Conservation (phyloP, 441 rosid genomes). For the Bruguiera hainesii region DNA sequence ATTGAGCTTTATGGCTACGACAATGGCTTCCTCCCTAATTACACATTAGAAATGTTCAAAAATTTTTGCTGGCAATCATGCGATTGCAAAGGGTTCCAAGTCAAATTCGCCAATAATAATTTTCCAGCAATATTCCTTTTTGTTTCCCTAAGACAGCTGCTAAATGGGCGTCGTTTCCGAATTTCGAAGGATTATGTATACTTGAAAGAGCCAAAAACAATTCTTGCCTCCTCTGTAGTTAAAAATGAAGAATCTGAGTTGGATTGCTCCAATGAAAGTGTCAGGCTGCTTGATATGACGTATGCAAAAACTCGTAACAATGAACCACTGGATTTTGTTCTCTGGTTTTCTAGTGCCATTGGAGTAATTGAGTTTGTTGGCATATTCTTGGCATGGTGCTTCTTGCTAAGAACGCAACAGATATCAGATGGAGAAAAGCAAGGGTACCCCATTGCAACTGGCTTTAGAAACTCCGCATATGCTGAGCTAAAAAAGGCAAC, state of each 20-base stretch:
- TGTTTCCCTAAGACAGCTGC: neutral
- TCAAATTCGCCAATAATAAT: neutral
- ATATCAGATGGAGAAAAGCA: slow-evolving; percentile 16
- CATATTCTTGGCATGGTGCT: slow-evolving; percentile 30
- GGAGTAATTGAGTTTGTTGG: slow-evolving; percentile 37
- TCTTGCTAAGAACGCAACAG: slow-evolving; percentile 23
- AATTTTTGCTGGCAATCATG: neutral
- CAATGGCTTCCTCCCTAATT: slow-evolving; percentile 34
- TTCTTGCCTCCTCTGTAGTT: neutral
- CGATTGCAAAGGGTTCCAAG: neutral
- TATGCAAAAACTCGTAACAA: slow-evolving; percentile 20
- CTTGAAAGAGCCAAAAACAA: neutral
- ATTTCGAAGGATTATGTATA: neutral
- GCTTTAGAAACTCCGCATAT: slow-evolving; percentile 34
- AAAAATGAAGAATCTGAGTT: neutral
- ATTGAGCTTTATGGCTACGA: slow-evolving; percentile 42
- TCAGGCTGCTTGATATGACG: neutral
- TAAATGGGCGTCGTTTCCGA: neutral
- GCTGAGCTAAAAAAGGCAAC: slow-evolving; percentile 33
- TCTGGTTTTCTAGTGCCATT: slow-evolving; percentile 33
- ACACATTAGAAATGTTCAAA: neutral
- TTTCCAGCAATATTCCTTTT: neutral
- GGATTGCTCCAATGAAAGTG: neutral
- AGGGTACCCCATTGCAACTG: slow-evolving; percentile 24
- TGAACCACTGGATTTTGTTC: slow-evolving; percentile 39